Conservation (phyloP, 106 monocot genomes). For the Allium sativum region DNA sequence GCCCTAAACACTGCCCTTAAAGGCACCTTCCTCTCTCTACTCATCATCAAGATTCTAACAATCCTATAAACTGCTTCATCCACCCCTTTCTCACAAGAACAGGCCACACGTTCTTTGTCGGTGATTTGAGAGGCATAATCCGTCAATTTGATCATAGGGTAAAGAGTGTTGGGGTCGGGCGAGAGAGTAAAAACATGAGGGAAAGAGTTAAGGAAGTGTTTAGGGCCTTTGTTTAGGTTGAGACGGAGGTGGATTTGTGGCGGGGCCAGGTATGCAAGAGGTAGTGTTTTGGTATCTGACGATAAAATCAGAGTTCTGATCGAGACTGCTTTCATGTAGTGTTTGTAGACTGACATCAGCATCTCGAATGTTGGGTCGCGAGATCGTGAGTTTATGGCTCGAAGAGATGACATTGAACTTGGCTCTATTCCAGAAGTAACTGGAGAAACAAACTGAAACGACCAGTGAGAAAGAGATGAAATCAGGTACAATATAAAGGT, state of each 20-base stretch:
- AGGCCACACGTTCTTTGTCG: conserved; percentile 24
- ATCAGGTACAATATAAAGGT: too few species aligned
- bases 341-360: conserved; percentile 61
- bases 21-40: conserved; percentile 31
- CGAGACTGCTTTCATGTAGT: conserved; percentile 38
- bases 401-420: not conserved
- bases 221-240: conserved; percentile 41
- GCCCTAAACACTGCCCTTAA: conserved; percentile 63
- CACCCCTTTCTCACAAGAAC: conserved; percentile 2
- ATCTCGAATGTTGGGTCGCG: conserved; percentile 80
- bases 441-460: too few species aligned
- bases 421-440: too few species aligned
- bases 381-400: conserved; percentile 23
- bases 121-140: conserved; percentile 27
- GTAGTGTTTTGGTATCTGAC: conserved; percentile 37
- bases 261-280: conserved; percentile 40
- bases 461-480: too few species aligned
- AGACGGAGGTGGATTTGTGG: conserved; percentile 33
- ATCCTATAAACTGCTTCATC: conserved; percentile 14
- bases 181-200: conserved; percentile 55
- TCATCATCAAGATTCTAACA: conserved; percentile 33
- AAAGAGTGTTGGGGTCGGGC: conserved; percentile 18
- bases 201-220: conserved; percentile 52
- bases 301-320: conserved; percentile 59
- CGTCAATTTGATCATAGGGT: conserved; percentile 31